These are phyloP conservation scores for Aspergillus carbonarius DNA, from an alignment of 2,329 filamentous ascomycete genomes.

Conservation along the genomic window DNA sequence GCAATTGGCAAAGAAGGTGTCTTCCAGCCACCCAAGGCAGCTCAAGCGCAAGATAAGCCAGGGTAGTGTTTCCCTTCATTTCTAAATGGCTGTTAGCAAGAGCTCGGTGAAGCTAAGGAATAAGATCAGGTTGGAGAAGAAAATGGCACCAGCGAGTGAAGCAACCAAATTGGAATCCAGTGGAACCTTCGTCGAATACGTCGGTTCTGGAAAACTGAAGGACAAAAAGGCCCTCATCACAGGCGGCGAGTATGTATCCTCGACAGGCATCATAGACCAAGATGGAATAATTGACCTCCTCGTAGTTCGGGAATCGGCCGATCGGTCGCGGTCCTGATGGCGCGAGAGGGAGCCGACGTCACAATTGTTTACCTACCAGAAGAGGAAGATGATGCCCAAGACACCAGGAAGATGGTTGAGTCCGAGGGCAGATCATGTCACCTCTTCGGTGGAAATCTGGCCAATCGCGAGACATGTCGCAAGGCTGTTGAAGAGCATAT, in stretches of 20 bases:
- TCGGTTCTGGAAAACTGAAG: conserved; percentile 51
- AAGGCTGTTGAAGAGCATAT: conserved; percentile 56
- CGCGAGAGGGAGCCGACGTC: conserved; percentile 58
- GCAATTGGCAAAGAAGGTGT: conserved; percentile 23
- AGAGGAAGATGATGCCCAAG: conserved; percentile 57
- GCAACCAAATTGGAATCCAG: conserved; percentile 33
- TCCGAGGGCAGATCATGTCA: conserved; percentile 50
- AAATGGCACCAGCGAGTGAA: conserved; percentile 33
- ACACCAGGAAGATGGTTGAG: conserved; percentile 55
- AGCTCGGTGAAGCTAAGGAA: background rate
- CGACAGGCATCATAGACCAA: background rate
- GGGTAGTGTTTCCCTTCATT: conserved; percentile 20
- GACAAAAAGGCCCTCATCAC: conserved; percentile 56
- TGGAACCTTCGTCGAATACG: conserved; percentile 36
- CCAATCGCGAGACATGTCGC: conserved; percentile 51
- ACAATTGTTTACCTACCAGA: conserved; percentile 57
- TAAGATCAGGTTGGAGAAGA: conserved; percentile 6
- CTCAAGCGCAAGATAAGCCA: conserved; percentile 29
- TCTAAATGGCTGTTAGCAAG: background rate
- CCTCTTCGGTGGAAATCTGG: conserved; percentile 51
- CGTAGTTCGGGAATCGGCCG: conserved; percentile 56
- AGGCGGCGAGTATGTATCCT: conserved; percentile 52
- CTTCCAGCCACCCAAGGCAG: conserved; percentile 23
- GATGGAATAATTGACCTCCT: background rate
- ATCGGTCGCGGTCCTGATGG: conserved; percentile 56